These are phyloP conservation scores for Cryphonectria naterciae DNA, from an alignment of 2,329 filamentous ascomycete genomes.

Conservation along the genomic window DNA sequence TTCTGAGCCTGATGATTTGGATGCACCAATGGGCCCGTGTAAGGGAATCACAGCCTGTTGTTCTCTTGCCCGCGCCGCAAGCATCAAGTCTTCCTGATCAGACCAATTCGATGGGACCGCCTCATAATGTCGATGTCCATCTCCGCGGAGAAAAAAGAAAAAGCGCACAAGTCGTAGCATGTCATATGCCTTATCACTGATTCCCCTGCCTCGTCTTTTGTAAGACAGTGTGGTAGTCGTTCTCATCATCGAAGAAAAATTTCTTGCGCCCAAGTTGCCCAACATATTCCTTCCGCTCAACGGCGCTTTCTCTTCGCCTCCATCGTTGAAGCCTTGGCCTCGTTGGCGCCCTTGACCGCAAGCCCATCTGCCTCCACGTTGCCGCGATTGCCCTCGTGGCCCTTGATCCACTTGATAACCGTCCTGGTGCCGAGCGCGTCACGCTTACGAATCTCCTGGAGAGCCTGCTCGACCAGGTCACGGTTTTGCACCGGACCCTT, in stretches of 20 bases:
- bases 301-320: constrained; percentile 19
- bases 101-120: not conserved
- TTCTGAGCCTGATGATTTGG: not conserved
- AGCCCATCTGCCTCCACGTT: constrained; percentile 82
- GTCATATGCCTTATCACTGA: not conserved
- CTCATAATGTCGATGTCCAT: too few relatives aligned
- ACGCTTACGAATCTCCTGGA: constrained; percentile 72
- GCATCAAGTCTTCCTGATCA: not conserved
- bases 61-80: not conserved
- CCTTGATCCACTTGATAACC: constrained; percentile 86
- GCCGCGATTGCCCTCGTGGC: constrained; percentile 72
- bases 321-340: constrained; percentile 14
- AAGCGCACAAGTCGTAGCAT: not conserved
- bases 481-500: constrained; percentile 80
- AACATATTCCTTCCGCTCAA: not conserved
- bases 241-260: not conserved
- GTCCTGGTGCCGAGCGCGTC: constrained; percentile 64
- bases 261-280: not conserved
- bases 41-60: not conserved
- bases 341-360: constrained; percentile 67
- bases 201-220: not conserved
- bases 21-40: not conserved
- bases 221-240: not conserved
- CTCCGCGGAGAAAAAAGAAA: not conserved
- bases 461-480: constrained; percentile 77